Evolutionary conservation across 2,329 filamentous ascomycete genomes (phyloP), one percentile per base, ranked within the genome.

Genomic region (Aspergillus sclerotialis): DNA sequence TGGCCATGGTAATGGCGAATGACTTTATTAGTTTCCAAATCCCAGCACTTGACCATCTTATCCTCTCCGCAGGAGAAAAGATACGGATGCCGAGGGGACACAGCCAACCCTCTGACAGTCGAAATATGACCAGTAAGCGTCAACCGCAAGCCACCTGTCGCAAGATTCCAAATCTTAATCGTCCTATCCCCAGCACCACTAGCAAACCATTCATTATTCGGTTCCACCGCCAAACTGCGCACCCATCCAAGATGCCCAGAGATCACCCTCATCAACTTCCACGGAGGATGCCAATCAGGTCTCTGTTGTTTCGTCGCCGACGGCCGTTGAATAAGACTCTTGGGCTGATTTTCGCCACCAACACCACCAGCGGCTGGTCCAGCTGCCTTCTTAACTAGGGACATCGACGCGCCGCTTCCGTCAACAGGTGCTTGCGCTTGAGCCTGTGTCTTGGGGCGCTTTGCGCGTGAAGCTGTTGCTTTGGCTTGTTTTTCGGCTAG

Each of bases 11-110:
- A 98, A 64, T 95, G 88, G 25, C 90, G 78, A 55, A 96, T 95
- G 40, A 98, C 92, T 64, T 95, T 95, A 69, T 98, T 98, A n/a
- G 90, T 95, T 64, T 98, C 92, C 46, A 98, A 68, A 67, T 98
- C 92, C 92, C 92, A 98, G 67, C 92, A 98, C 65, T 98, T 98
- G 43, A 98, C 92, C 89, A 95, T 95, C 70, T 98, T 98, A 61
- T 98, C 92, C 64, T 98, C 92, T 38, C 87, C 93, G 55, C 92
- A 98, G 8, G 88, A 94, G 64, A 98, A 98, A 7, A 98, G 75
- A 56, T 98, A 98, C 0, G 92, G 93, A 64, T 98, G 92, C 30
- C 92, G 73, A 11, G 89, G 85, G 13, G 87, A 94, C 6, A 98
- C 86, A 0, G 90, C 92, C 30, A 98, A 73, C 2, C 92, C 92